phyloP scores from a whole-genome alignment of 2,329 filamentous ascomycete genomes.

The Aspergillus sp. region DNA sequence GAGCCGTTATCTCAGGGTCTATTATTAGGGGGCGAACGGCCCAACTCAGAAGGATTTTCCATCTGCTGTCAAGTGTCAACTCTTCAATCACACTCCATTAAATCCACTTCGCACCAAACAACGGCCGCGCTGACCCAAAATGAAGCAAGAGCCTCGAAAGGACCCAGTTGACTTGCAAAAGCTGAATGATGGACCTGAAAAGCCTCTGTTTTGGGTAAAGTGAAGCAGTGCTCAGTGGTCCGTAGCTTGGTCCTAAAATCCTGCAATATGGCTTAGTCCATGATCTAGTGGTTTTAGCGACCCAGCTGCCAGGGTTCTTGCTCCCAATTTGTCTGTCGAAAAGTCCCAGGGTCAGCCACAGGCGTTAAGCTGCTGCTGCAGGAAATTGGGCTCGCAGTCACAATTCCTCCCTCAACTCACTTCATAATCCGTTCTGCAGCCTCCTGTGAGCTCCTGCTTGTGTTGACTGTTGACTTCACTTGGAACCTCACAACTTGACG shows the following conservation, averaged over 20 bases:
- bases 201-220: not conserved
- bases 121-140: too few species aligned
- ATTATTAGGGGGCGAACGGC: not conserved
- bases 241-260: not conserved
- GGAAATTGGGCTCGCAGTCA: too few species aligned
- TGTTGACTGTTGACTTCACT: not conserved
- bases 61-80: too few species aligned
- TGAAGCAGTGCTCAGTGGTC: not conserved
- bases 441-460: not conserved
- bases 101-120: too few species aligned
- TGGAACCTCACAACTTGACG: too few species aligned
- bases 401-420: not conserved
- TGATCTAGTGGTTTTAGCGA: not conserved
- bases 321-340: not conserved
- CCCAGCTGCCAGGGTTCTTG: not conserved
- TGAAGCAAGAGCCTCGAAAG: not conserved
- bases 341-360: not conserved
- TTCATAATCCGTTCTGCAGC: not conserved
- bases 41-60: too few species aligned
- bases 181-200: not conserved
- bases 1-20: not conserved
- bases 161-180: not conserved
- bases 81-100: too few species aligned
- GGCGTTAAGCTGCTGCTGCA: not conserved
- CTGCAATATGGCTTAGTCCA: slow-evolving; percentile 1